These are phyloP conservation scores for Microbotryum scabiosae DNA, from an alignment of 1,284 basidiomycete genomes.

Conservation along the genomic window DNA sequence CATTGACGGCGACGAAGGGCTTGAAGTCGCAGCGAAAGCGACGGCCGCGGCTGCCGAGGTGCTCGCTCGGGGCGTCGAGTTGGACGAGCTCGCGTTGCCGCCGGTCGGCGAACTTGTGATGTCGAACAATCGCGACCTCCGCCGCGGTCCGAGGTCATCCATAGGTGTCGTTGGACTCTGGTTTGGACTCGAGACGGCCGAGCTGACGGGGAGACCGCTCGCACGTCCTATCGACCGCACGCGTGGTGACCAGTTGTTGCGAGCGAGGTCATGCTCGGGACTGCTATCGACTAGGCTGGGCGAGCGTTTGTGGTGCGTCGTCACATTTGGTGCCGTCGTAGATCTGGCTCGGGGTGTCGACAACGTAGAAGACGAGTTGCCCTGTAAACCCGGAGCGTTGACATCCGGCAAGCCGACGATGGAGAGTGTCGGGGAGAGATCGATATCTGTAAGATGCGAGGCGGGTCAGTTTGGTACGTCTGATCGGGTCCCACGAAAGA, in stretches of 20 bases:
- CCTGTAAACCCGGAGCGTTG: not conserved
- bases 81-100: not conserved
- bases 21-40: slow-evolving; percentile 22
- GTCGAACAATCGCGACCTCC: not conserved
- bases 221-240: slow-evolving; percentile 3
- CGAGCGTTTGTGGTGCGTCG: not conserved
- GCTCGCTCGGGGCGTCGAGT: slow-evolving; percentile 28
- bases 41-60: slow-evolving; percentile 24
- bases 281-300: slow-evolving; percentile 3
- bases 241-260: not conserved
- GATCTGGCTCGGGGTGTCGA: not conserved
- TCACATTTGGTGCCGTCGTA: no score
- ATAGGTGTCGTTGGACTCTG: no score
- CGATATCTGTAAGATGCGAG: slow-evolving; percentile 15
- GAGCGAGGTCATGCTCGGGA: not conserved
- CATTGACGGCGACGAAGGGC: slow-evolving; percentile 25
- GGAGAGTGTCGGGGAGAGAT: slow-evolving; percentile 12
- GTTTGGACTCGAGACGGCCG: no score
- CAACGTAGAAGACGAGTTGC: not conserved
- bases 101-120: slow-evolving; percentile 4
- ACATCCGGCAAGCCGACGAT: slow-evolving; percentile 16
- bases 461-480: not conserved
- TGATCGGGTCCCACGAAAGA: not conserved
- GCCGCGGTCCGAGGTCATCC: no score
- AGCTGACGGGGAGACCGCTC: no score